Evolutionary conservation across 164 flowering plant species (phyloP).

Genomic region (Berberis thunbergii): DNA sequence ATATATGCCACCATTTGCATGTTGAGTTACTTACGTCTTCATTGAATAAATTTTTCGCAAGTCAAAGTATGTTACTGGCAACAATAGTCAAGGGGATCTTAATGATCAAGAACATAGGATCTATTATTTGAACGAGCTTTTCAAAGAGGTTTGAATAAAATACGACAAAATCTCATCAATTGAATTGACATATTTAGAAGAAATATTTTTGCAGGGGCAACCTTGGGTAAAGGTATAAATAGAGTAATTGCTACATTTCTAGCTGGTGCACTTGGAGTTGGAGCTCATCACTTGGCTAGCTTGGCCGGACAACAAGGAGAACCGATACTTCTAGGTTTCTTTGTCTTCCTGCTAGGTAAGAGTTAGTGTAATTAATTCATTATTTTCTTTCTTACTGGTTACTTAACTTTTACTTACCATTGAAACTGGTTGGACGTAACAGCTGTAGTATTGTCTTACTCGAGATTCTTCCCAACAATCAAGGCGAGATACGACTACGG

Average conservation of each 20-base stretch:
- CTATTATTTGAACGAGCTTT: no score
- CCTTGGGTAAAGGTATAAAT: conserved; percentile 50
- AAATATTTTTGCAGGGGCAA: conserved; percentile 43
- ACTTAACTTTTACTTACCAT: no score
- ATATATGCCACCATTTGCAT: no score
- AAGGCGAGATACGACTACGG: conserved; percentile 79
- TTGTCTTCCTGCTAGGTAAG: conserved; percentile 58
- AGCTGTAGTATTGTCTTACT: conserved; percentile 51
- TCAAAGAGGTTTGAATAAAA: no score
- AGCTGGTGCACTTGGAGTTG: conserved; percentile 65
- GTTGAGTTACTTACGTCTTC: no score
- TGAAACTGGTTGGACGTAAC: conserved; percentile 3
- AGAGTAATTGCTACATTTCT: conserved; percentile 60
- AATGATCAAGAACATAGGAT: no score
- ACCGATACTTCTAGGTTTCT: conserved; percentile 51
- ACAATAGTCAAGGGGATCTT: no score
- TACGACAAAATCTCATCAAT: no score
- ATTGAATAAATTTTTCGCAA: no score
- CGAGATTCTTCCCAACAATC: conserved; percentile 54
- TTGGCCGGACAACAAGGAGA: conserved; percentile 48
- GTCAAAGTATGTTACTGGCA: no score
- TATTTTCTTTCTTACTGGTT: no score
- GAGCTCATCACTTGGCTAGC: conserved; percentile 49
- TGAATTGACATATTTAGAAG: no score
- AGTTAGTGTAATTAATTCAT: not conserved